Base-by-base conservation (phyloP, 2,329 filamentous ascomycete genomes). In the Drechslerella coelobrocha region DNA sequence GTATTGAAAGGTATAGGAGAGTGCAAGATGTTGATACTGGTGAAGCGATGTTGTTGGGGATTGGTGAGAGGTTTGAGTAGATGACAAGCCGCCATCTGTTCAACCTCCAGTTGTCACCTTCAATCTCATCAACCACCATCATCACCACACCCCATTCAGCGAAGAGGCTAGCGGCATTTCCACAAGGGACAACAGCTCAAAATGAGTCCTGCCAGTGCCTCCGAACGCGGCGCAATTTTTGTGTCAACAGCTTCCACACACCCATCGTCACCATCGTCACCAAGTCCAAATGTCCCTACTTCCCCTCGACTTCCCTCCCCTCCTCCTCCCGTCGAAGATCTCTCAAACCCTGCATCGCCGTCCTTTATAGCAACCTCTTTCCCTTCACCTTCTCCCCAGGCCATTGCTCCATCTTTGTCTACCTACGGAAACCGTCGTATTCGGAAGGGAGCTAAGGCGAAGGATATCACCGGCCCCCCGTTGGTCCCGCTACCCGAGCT, bases 291-390 rank as follows among this genome's bases (percentile, higher is more conserved):
- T 27, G 79, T 81, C 63, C 88, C 90, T 73, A 93, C 86, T 80
- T 97, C 92, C 51, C 93, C 94, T 73, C 89, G 94, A 78, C 87
- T 99, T 55, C 94, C 94, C 68, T 97, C 92, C 79, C 94, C 94
- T 71, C 94, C 94, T 66, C 94, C 94, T 31, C 88, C 95, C 65
- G 91, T 93, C 72, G 94, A 99, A 80, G 94, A 96, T 75, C 93
- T 97, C 81, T 88, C 96, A 73, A 69, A 75, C 8, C 65, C 73
- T 7, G 34, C 61, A n/a, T 61, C 73, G 10, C 61, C 71, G 10
- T 65, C 72, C 2, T 54, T 65, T 17, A 89, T 87, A 6, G 88
- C 89, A 61, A 87, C 87, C 76, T 94, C 91, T 53, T 91, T 91
- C 1, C 21, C 41, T 23, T 84, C 84, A 17, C 48, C 66, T n/a